phyloP scores from a whole-genome alignment of 2,329 filamentous ascomycete species.

The Pseudogymnoascus sp. region DNA sequence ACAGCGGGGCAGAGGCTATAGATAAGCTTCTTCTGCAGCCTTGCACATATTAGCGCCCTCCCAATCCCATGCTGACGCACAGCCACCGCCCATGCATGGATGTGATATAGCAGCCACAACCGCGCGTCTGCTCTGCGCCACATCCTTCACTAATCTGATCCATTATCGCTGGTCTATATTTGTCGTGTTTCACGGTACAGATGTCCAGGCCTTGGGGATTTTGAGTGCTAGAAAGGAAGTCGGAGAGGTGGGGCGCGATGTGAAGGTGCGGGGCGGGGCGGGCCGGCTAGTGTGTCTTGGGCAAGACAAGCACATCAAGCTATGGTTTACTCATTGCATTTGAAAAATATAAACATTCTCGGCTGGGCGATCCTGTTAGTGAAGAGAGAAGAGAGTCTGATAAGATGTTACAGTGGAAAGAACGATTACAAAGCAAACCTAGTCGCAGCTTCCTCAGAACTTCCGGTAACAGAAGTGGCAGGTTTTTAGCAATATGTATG shows the following conservation, averaged over 20 bases:
- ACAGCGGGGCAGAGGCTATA: neutral
- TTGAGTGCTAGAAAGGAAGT: neutral
- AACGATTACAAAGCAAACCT: no score
- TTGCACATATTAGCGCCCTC: neutral
- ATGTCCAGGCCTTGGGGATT: neutral
- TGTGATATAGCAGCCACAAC: neutral
- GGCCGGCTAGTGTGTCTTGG: neutral
- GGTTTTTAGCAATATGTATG: no score
- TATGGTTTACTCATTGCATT: no score
- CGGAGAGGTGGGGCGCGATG: neutral
- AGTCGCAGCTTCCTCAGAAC: no score
- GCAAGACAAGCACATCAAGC: no score
- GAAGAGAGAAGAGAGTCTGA: no score
- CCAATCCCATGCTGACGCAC: neutral
- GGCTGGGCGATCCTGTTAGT: no score
- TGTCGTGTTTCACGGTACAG: neutral
- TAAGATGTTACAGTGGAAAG: no score
- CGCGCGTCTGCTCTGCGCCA: neutral
- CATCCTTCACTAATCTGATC: neutral
- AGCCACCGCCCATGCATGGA: neutral
- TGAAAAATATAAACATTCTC: no score
- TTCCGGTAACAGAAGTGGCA: no score
- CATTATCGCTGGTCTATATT: neutral
- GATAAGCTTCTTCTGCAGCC: neutral
- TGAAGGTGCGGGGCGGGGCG: neutral